phyloP scores from a whole-genome alignment of 257 asterid species.

The Solanum rostratum region DNA sequence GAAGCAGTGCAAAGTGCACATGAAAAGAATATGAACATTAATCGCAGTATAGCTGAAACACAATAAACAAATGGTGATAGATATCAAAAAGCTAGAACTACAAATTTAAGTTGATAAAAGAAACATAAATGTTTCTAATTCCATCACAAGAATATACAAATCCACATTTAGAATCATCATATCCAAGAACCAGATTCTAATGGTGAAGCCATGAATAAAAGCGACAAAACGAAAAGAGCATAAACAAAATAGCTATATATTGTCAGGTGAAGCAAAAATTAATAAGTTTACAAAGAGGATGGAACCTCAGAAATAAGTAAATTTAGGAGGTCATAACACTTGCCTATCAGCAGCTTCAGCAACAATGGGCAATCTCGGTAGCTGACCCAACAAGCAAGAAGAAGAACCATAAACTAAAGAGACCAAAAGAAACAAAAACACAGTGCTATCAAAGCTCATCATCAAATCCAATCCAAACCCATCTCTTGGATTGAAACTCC shows the following conservation, averaged over 20 bases:
- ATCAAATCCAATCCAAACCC: constrained; percentile 81
- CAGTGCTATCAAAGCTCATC: constrained; percentile 96
- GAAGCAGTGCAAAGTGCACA: too few relatives aligned
- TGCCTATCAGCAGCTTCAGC: constrained; percentile 99
- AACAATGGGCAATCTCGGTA: constrained; percentile 86
- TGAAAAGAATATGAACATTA: too few relatives aligned
- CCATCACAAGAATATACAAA: not conserved
- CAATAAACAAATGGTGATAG: too few relatives aligned
- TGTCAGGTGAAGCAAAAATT: not conserved
- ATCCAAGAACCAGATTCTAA: not conserved
- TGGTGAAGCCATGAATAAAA: not conserved
- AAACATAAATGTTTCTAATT: not conserved
- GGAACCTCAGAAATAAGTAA: not conserved
- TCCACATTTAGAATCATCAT: not conserved
- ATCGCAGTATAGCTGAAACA: too few relatives aligned
- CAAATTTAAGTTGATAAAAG: not conserved
- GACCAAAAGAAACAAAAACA: constrained; percentile 73
- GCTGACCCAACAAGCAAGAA: constrained; percentile 70
- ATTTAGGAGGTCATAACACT: constrained; percentile 24
- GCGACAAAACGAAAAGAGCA: not conserved
- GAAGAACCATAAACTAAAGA: constrained; percentile 69
- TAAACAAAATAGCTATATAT: not conserved
- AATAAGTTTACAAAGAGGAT: not conserved
- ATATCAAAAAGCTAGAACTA: too few relatives aligned
- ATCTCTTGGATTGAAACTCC: constrained; percentile 66